Conservation (phyloP, 371 early-diverging fungal species). For the Chytridiales sp. region DNA sequence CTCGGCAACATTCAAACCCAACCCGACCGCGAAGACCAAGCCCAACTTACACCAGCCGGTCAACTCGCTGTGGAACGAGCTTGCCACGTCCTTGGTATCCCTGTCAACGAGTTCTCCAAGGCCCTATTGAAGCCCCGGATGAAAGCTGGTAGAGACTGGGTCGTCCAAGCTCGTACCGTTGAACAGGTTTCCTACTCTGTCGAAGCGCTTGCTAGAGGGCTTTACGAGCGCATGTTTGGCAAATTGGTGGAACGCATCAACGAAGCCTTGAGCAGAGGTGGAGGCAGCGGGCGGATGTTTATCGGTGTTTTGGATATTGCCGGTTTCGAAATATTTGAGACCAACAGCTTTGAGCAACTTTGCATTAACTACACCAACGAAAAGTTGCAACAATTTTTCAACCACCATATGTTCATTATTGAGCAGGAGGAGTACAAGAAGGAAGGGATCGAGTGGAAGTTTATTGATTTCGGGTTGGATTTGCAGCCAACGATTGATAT, state of each 20-base stretch:
- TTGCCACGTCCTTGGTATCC: conserved; percentile 94
- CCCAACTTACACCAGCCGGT: conserved; percentile 76
- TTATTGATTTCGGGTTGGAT: conserved; percentile 99
- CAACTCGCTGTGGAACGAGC: conserved; percentile 75
- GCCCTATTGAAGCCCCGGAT: conserved; percentile 87
- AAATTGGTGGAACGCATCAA: conserved; percentile 90
- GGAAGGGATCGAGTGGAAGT: conserved; percentile 98
- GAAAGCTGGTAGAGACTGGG: conserved; percentile 97
- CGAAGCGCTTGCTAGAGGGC: conserved; percentile 89
- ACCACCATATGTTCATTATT: conserved; percentile 99
- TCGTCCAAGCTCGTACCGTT: conserved; percentile 82
- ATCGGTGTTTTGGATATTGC: conserved; percentile 99
- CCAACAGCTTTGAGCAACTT: conserved; percentile 98
- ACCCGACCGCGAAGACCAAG: conserved; percentile 79
- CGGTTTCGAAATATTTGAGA: conserved; percentile 99
- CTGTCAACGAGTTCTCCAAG: conserved; percentile 82
- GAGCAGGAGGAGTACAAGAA: conserved; percentile 98
- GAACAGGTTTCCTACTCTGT: conserved; percentile 88
- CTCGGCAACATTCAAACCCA: conserved; percentile 90
- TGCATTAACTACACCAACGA: conserved; percentile 99
- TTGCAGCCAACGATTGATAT: conserved; percentile 98
- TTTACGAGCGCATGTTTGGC: conserved; percentile 99
- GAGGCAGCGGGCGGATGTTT: too few species aligned
- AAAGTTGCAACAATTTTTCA: conserved; percentile 99
- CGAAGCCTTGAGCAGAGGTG: conserved; percentile 75